Percentiles rank a stretch among this genome's conserved stretches.
Conservation (phyloP, 129 eudicot genomes). For the Lactuca sativa region DNA sequence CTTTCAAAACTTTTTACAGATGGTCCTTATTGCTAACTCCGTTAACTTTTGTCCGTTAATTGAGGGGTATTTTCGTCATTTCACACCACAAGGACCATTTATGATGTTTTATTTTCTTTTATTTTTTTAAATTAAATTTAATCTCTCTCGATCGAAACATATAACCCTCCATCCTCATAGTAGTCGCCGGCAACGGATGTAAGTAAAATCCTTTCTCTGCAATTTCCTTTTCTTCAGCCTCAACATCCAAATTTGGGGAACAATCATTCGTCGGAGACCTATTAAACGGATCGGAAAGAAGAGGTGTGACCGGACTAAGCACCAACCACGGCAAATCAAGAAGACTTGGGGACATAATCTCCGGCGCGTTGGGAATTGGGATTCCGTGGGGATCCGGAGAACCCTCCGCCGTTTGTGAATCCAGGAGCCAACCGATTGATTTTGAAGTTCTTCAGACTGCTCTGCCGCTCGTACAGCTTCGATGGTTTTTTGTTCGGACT, state of each 20-base stretch:
- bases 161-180: conserved; percentile 58
- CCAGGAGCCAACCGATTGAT: no score
- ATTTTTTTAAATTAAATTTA: no score
- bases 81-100: no score
- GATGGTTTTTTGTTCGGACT: conserved; percentile 54
- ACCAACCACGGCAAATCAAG: conserved; percentile 70
- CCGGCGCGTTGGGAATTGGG: conserved; percentile 42
- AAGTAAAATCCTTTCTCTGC: conserved; percentile 66
- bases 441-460: conserved; percentile 58
- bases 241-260: conserved; percentile 31
- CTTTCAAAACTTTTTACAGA: no score
- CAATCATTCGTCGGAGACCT: conserved; percentile 33
- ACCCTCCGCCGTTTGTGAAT: conserved; percentile 12
- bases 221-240: conserved; percentile 68
- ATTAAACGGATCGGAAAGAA: conserved; percentile 70
- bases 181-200: conserved; percentile 71
- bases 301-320: conserved; percentile 88
- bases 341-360: conserved; percentile 63
- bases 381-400: conserved; percentile 44
- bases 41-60: no score
- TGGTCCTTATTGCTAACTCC: no score
- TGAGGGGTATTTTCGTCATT: no score
- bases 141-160: no score
- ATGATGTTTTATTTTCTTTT: no score
- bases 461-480: conserved; percentile 77